Percentiles rank a stretch among this genome's conserved stretches.
Evolutionary conservation across 2,329 filamentous ascomycete genomes (phyloP).

Genomic region (Trichoderma atroviride): DNA sequence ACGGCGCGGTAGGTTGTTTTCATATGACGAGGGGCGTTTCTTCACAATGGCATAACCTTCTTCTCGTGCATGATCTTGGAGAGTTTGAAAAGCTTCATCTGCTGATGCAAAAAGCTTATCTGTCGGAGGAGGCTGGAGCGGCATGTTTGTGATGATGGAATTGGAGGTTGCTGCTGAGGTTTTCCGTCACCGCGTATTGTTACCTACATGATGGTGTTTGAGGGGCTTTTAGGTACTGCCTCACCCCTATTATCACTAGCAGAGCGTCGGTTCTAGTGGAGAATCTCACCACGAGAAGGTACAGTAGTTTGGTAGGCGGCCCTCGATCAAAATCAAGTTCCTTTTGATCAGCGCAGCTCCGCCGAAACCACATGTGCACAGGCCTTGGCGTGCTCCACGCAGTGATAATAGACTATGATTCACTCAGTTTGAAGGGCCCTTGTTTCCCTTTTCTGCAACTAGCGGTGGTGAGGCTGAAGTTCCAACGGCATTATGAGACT

Average conservation of each 20-base stretch:
- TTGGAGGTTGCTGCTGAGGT: not conserved
- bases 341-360: too few relatives aligned
- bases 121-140: slow-evolving; percentile 7
- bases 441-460: not conserved
- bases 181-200: not conserved
- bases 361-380: too few relatives aligned
- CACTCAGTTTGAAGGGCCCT: not conserved
- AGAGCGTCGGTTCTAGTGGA: too few relatives aligned
- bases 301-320: too few relatives aligned
- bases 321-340: too few relatives aligned
- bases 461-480: slow-evolving; percentile 16
- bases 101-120: not conserved
- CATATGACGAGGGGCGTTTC: slow-evolving; percentile 3
- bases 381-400: too few relatives aligned
- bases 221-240: not conserved
- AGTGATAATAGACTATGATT: too few relatives aligned
- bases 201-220: not conserved
- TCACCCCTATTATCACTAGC: not conserved
- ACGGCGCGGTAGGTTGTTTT: slow-evolving; percentile 3
- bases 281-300: too few relatives aligned
- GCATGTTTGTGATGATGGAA: slow-evolving; percentile 8
- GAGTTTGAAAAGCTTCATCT: slow-evolving; percentile 4
- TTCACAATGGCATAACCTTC: slow-evolving; percentile 20
- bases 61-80: slow-evolving; percentile 1
- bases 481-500: not conserved